Evolutionary conservation across 2,329 filamentous ascomycete species (phyloP).

Genomic region (Fusarium subtropicale): DNA sequence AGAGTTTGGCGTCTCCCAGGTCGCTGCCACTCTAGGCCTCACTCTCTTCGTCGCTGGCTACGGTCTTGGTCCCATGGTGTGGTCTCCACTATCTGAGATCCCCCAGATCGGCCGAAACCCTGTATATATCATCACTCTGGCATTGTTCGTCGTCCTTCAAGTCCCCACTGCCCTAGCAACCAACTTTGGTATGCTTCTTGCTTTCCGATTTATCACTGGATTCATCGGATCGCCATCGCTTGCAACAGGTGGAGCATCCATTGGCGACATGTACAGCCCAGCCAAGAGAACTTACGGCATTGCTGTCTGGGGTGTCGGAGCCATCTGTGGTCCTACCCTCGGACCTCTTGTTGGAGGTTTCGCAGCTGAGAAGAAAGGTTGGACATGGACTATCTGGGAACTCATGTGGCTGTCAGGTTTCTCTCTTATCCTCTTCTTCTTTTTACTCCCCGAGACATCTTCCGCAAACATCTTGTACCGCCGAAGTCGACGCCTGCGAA

Average conservation of each 20-base stretch:
- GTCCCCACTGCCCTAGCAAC: slow-evolving; percentile 65
- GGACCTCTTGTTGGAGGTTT: slow-evolving; percentile 24
- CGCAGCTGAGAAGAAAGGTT: slow-evolving; percentile 22
- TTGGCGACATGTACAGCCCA: slow-evolving; percentile 13
- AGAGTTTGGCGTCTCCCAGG: slow-evolving; percentile 1
- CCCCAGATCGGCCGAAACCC: slow-evolving; percentile 65
- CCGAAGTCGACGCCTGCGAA: slow-evolving; percentile 31
- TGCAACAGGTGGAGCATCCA: slow-evolving; percentile 4
- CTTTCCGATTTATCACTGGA: slow-evolving; percentile 63
- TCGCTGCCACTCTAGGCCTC: slow-evolving; percentile 4
- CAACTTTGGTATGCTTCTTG: slow-evolving; percentile 65
- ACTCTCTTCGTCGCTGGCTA: slow-evolving; percentile 5
- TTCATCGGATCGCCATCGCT: slow-evolving; percentile 54
- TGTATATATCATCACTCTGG: slow-evolving; percentile 67
- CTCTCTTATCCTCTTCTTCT: slow-evolving; percentile 37
- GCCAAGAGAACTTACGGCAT: slow-evolving; percentile 3
- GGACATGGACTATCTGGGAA: slow-evolving; percentile 46
- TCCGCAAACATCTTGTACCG: slow-evolving; percentile 40
- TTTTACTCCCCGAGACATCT: slow-evolving; percentile 44
- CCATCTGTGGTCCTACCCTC: slow-evolving; percentile 16
- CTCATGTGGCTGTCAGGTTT: slow-evolving; percentile 36
- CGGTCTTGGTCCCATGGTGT: slow-evolving; percentile 7
- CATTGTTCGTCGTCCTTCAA: slow-evolving; percentile 67
- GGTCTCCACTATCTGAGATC: slow-evolving; percentile 57
- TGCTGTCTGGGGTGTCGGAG: slow-evolving; percentile 3